These are phyloP conservation scores for Setomelanomma holmii DNA, from an alignment of 2,329 filamentous ascomycete genomes.

Conservation along the genomic window DNA sequence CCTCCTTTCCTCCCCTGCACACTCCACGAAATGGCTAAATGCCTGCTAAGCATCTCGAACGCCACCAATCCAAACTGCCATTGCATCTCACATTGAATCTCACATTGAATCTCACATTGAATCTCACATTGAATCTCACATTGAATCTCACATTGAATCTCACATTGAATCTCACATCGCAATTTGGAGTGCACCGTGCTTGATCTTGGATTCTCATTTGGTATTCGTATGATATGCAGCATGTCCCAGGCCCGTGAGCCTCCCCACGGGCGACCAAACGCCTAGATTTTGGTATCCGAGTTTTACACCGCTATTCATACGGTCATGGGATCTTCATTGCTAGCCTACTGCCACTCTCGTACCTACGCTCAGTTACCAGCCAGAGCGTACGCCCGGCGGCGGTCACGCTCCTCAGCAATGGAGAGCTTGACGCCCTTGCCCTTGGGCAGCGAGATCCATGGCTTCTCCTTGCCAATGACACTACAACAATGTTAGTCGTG, in stretches of 20 bases:
- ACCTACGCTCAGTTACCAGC: slow-evolving; percentile 56
- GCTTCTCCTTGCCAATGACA: slow-evolving; percentile 98
- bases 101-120: slow-evolving; percentile 6
- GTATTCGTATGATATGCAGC: slow-evolving; percentile 45
- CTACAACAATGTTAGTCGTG: slow-evolving; percentile 24
- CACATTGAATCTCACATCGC: slow-evolving; percentile 5
- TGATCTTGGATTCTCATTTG: slow-evolving; percentile 33
- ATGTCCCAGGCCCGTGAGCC: slow-evolving; percentile 36
- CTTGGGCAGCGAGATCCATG: slow-evolving; percentile 99
- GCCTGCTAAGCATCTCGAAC: slow-evolving; percentile 1
- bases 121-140: slow-evolving; percentile 1
- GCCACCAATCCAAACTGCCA: slow-evolving; percentile 4
- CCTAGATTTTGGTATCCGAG: slow-evolving; percentile 42
- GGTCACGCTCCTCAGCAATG: slow-evolving; percentile 99
- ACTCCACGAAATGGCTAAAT: not conserved
- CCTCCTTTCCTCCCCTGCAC: slow-evolving; percentile 8
- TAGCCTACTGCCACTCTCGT: slow-evolving; percentile 25
- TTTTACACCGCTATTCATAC: slow-evolving; percentile 35
- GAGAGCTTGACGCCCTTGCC: slow-evolving; percentile 99
- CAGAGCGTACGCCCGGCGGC: slow-evolving; percentile 76
- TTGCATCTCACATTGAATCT: slow-evolving; percentile 6
- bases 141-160: slow-evolving; percentile 5
- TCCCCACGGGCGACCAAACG: slow-evolving; percentile 45
- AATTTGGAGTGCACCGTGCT: not conserved
- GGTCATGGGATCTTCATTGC: slow-evolving; percentile 36